These are phyloP conservation scores for Fusarium cyanostomum DNA, from an alignment of 2,329 filamentous ascomycete species.

Conservation along the genomic window DNA sequence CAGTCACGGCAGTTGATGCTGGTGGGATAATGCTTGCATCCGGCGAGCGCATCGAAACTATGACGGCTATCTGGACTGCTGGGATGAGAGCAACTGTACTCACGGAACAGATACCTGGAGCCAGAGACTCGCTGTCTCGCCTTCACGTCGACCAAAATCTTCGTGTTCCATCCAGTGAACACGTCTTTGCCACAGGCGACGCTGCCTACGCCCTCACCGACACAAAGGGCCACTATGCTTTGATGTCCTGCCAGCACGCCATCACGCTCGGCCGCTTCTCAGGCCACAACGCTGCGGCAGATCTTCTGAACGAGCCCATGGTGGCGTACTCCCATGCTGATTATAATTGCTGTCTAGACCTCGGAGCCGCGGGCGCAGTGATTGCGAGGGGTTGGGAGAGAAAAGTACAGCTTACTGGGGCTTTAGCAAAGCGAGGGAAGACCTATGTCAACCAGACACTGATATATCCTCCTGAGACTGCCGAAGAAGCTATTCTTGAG, in stretches of 20 bases:
- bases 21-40: constrained; percentile 40
- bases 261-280: constrained; percentile 47
- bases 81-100: constrained; percentile 47
- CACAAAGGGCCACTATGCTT: constrained; percentile 39
- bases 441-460: constrained; percentile 44
- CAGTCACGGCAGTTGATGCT: constrained; percentile 39
- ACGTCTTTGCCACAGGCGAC: constrained; percentile 45
- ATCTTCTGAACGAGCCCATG: constrained; percentile 42
- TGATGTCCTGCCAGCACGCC: constrained; percentile 55
- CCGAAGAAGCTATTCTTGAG: background rate
- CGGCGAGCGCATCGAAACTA: constrained; percentile 47
- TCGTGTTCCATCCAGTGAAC: background rate
- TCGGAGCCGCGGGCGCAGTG: constrained; percentile 46
- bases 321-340: constrained; percentile 44
- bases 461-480: constrained; percentile 5
- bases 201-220: constrained; percentile 43
- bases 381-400: constrained; percentile 46
- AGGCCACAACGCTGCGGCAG: constrained; percentile 48
- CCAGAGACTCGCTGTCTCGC: constrained; percentile 37
- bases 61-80: constrained; percentile 51
- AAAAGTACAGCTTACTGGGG: constrained; percentile 41
- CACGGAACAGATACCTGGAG: constrained; percentile 45
- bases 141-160: constrained; percentile 19
- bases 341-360: constrained; percentile 50
- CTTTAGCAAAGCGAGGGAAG: constrained; percentile 47